These are phyloP conservation scores for Xylaria sp. DNA, from an alignment of 2,329 filamentous ascomycete genomes.

Conservation along the genomic window DNA sequence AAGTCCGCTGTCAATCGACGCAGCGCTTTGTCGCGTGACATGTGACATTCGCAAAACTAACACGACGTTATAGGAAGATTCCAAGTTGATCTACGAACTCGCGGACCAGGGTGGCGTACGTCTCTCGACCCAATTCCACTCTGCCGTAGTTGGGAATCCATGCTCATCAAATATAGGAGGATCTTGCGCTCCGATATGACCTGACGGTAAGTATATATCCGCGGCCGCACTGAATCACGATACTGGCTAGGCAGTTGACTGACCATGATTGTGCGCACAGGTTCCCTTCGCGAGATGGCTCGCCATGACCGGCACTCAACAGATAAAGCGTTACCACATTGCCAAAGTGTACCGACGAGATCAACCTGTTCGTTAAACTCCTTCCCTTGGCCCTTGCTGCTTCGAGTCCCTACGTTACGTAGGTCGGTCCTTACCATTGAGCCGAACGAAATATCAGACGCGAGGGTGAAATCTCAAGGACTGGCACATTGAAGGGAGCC, in stretches of 20 bases:
- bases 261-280: conserved; percentile 8
- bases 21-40: neutral
- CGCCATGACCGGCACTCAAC: conserved; percentile 76
- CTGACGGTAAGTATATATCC: conserved; percentile 63
- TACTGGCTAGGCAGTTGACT: neutral
- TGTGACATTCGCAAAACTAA: conserved; percentile 12
- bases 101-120: conserved; percentile 85
- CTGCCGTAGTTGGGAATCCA: neutral
- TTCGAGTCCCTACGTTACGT: neutral
- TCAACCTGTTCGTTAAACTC: conserved; percentile 64
- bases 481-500: neutral
- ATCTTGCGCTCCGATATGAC: conserved; percentile 84
- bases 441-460: neutral
- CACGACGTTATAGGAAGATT: conserved; percentile 42
- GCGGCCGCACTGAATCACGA: neutral
- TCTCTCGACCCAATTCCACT: conserved; percentile 66
- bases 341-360: conserved; percentile 83
- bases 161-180: conserved; percentile 57
- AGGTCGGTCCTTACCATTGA: neutral
- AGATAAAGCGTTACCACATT: conserved; percentile 81
- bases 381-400: neutral
- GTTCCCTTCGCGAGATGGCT: conserved; percentile 81
- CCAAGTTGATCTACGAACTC: conserved; percentile 79
- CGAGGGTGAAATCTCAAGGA: neutral
- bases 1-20: neutral